Evolutionary conservation across 257 asterid genomes (phyloP), one percentile per base, ranked within the genome.

Genomic region (Rehmannia glutinosa): DNA sequence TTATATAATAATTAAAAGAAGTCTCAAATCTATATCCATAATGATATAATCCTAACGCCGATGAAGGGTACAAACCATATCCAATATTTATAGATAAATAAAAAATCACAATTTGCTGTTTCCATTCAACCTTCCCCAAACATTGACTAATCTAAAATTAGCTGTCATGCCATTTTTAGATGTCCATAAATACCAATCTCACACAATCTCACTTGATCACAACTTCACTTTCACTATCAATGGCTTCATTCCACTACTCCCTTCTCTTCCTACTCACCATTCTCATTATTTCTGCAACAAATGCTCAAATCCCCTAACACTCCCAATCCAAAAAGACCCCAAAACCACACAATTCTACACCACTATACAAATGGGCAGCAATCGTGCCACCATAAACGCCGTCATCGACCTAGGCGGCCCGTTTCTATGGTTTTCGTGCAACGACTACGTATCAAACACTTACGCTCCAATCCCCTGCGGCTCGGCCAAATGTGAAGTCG

Each of bases 401-500:
- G 76, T 60, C 60, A 17, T 82, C 67, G 79, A 77, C 69, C 83
- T 82, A 30, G 84, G 84, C 7, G 70, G 71, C 47, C 81, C 51
- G 10, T 46, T 35, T 69, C 56, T 72, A 19, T 82, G 88, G 85
- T 72, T 82, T 51, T 24, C 75, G 8, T 82, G 86, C 76, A 41
- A 72, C 32, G 23, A 78, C 68, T 78, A 78, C 69, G 0, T 24
- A 2, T 81, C 86, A 2, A 19, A 6, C 23, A 49, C 83, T 2
- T 81, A 81, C 41, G 68, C 76, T 15, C 80, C 83, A 0, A 64
- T 78, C 66, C 60, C 71, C n/a, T 81, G 86, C 43, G 69, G 17
- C 59, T 69, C 81, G 2, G 1, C 67, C 17, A 66, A 67, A 56
- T 81, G 86, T 25, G 63, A 53, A 10, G 2, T 28, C 25, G 72